phyloP scores from a whole-genome alignment of 2,329 filamentous ascomycete species.

The Paraconiothyrium sp. region DNA sequence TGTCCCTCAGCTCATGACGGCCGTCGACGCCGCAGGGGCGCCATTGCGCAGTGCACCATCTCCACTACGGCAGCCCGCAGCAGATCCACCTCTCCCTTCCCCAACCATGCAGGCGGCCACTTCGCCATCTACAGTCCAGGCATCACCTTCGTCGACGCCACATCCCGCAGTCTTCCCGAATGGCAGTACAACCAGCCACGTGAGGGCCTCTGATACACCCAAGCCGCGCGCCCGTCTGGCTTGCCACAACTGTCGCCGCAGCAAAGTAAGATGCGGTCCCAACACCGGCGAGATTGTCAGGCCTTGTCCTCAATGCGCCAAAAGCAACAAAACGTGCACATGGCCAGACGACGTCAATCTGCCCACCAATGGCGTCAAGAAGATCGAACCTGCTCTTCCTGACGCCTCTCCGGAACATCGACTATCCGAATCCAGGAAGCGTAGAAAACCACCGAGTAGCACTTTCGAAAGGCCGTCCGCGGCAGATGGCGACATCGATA shows the following conservation, averaged over 20 bases:
- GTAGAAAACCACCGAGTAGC: slow-evolving; percentile 50
- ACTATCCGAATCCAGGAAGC: slow-evolving; percentile 34
- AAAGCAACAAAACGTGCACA: slow-evolving; percentile 75
- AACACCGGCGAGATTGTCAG: slow-evolving; percentile 68
- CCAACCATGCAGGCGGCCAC: slow-evolving; percentile 23
- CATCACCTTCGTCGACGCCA: slow-evolving; percentile 40
- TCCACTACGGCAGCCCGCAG: slow-evolving; percentile 29
- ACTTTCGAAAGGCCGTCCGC: slow-evolving; percentile 57
- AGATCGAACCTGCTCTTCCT: slow-evolving; percentile 38
- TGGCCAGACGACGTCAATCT: slow-evolving; percentile 60
- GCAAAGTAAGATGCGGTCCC: slow-evolving; percentile 83
- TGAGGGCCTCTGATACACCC: slow-evolving; percentile 27
- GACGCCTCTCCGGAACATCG: slow-evolving; percentile 3
- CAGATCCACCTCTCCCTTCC: slow-evolving; percentile 28
- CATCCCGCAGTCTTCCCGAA: slow-evolving; percentile 29
- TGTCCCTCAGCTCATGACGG: slow-evolving; percentile 4
- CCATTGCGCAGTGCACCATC: slow-evolving; percentile 30
- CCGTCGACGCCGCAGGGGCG: slow-evolving; percentile 32
- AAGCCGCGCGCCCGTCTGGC: slow-evolving; percentile 78
- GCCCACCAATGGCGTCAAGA: slow-evolving; percentile 43
- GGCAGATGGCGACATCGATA: slow-evolving; percentile 66
- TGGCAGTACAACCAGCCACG: slow-evolving; percentile 25
- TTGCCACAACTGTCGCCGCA: slow-evolving; percentile 77
- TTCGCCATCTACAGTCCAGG: slow-evolving; percentile 41
- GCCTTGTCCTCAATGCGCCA: slow-evolving; percentile 78